Percentiles rank a stretch among this genome's conserved stretches.
These are phyloP conservation scores for Geranomyces variabilis DNA, from an alignment of 192 early-diverging fungal species.

Conservation along the genomic window DNA sequence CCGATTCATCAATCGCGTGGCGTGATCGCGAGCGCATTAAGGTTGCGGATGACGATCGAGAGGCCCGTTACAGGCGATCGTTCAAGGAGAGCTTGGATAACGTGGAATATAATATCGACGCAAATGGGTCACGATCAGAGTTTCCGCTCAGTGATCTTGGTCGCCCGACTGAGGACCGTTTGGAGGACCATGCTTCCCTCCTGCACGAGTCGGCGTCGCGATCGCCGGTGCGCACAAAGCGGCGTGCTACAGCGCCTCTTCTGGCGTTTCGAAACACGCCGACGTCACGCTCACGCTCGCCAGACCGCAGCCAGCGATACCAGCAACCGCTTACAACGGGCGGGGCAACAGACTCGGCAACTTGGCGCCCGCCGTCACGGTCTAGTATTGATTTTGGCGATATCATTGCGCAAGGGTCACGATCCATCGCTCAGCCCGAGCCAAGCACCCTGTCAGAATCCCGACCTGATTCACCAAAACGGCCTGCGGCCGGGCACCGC, in stretches of 20 bases:
- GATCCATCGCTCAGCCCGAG: not conserved
- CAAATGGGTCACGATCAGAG: too few relatives aligned
- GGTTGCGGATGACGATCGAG: not conserved
- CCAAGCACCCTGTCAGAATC: not conserved
- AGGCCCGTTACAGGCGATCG: not conserved
- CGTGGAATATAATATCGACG: not conserved
- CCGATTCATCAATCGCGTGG: not conserved
- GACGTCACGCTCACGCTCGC: too few relatives aligned
- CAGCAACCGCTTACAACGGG: not conserved
- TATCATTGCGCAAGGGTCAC: too few relatives aligned
- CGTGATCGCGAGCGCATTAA: not conserved
- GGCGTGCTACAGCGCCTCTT: too few relatives aligned
- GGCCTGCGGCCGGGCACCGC: not conserved
- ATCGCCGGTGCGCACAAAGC: too few relatives aligned
- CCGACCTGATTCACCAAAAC: not conserved
- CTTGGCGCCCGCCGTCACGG: constrained; percentile 13
- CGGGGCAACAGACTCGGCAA: not conserved
- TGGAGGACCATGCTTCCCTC: too few relatives aligned
- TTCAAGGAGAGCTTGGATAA: not conserved
- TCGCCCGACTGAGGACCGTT: too few relatives aligned
- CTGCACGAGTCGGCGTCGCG: too few relatives aligned
- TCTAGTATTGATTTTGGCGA: constrained; percentile 19
- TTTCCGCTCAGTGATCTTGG: too few relatives aligned
- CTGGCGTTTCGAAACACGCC: too few relatives aligned
- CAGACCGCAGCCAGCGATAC: too few relatives aligned